phyloP scores from a whole-genome alignment of 2,329 filamentous ascomycete species.

The Alternaria sp. region DNA sequence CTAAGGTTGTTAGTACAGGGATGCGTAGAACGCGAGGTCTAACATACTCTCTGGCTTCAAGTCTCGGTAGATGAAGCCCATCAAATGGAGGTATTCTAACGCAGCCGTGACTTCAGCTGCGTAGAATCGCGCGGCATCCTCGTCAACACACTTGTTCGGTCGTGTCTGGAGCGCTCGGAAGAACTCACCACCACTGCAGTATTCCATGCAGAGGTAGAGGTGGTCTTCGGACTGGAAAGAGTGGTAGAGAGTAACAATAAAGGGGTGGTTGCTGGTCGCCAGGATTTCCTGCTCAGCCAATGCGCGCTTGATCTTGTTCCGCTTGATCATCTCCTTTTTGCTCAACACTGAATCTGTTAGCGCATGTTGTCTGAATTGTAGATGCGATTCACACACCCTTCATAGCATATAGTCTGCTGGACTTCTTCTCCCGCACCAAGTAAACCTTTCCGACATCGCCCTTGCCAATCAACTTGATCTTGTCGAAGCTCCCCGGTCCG shows the following conservation, averaged over 20 bases:
- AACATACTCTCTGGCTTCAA: conserved; percentile 92
- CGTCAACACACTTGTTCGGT: conserved; percentile 94
- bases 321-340: conserved; percentile 99
- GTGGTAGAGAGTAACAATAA: conserved; percentile 98
- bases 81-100: conserved; percentile 93
- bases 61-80: conserved; percentile 99
- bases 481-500: conserved; percentile 93
- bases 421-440: conserved; percentile 97
- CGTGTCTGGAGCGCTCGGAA: conserved; percentile 96
- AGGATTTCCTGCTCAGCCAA: conserved; percentile 97
- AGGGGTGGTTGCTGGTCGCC: conserved; percentile 97
- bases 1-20: conserved; percentile 60
- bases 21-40: background rate
- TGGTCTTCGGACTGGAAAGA: conserved; percentile 99
- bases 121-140: conserved; percentile 96
- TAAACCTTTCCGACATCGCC: conserved; percentile 99
- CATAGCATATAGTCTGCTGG: conserved; percentile 93
- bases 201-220: conserved; percentile 99
- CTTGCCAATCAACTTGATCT: conserved; percentile 99
- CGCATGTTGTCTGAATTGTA: background rate
- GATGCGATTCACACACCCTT: conserved; percentile 69
- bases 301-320: conserved; percentile 99
- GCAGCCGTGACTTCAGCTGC: conserved; percentile 97
- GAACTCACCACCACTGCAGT: conserved; percentile 98
- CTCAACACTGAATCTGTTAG: conserved; percentile 74